Evolutionary conservation across 345 rosid genomes (phyloP).

Genomic region (Brassica nigra): DNA sequence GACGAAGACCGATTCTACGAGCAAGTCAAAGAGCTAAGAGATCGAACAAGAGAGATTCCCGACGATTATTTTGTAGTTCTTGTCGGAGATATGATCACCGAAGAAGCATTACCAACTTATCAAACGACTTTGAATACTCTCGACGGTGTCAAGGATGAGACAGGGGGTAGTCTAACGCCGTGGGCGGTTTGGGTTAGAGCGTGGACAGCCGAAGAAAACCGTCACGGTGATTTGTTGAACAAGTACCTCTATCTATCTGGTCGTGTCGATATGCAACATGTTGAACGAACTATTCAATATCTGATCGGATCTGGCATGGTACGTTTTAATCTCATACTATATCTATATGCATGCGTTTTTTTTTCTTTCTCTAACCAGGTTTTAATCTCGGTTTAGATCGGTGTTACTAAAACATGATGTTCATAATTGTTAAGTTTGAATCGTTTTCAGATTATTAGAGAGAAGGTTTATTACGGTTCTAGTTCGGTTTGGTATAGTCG

Average conservation of each 20-base stretch:
- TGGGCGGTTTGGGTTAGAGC: slow-evolving; percentile 62
- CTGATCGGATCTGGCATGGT: slow-evolving; percentile 42
- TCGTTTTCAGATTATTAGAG: too few relatives aligned
- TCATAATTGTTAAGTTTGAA: too few relatives aligned
- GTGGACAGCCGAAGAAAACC: slow-evolving; percentile 60
- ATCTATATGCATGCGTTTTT: not conserved
- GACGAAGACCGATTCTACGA: slow-evolving; percentile 25
- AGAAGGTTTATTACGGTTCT: too few relatives aligned
- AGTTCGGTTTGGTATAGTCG: not conserved
- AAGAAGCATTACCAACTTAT: slow-evolving; percentile 77
- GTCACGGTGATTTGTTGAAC: slow-evolving; percentile 58
- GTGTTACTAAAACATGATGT: too few relatives aligned
- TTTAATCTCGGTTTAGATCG: too few relatives aligned
- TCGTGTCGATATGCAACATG: slow-evolving; percentile 55
- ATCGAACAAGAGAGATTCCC: slow-evolving; percentile 28
- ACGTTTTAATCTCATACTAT: slow-evolving; percentile 6
- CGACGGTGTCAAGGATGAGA: slow-evolving; percentile 44
- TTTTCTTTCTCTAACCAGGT: too few relatives aligned
- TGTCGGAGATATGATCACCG: slow-evolving; percentile 59
- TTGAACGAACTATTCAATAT: slow-evolving; percentile 53
- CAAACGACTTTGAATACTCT: slow-evolving; percentile 68
- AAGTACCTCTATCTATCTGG: slow-evolving; percentile 58
- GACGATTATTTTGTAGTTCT: slow-evolving; percentile 34
- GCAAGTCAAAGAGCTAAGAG: slow-evolving; percentile 25
- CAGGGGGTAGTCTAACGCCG: slow-evolving; percentile 37